phyloP scores from a whole-genome alignment of 179 eudicot species.

The Pouteria campechiana region DNA sequence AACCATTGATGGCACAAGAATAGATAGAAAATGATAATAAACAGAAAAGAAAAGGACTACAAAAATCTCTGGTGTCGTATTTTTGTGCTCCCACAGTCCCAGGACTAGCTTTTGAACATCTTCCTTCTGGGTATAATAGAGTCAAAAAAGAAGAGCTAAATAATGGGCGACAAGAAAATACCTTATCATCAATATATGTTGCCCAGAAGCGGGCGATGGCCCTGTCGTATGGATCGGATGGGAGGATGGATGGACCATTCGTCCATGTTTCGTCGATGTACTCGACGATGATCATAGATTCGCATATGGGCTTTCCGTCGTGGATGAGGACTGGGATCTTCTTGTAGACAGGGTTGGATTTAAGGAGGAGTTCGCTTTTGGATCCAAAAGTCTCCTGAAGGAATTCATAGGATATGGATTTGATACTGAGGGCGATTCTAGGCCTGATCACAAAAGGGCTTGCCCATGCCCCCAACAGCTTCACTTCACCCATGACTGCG shows the following conservation, averaged over 20 bases:
- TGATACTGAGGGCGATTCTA: conserved; percentile 8
- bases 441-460: conserved; percentile 10
- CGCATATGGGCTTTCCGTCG: conserved; percentile 14
- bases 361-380: conserved; percentile 24
- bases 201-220: conserved; percentile 29
- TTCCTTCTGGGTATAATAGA: no score
- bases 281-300: conserved; percentile 20
- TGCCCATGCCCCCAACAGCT: not conserved
- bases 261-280: conserved; percentile 19
- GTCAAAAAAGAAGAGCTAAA: conserved; percentile 27
- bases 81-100: no score
- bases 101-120: no score
- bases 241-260: conserved; percentile 11
- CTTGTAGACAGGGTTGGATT: conserved; percentile 20
- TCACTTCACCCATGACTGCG: no score
- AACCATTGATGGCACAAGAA: no score
- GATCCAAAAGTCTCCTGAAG: conserved; percentile 2
- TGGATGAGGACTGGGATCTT: conserved; percentile 26
- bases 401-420: conserved; percentile 7
- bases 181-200: conserved; percentile 20
- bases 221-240: conserved; percentile 17
- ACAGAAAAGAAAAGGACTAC: no score
- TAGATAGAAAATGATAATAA: no score
- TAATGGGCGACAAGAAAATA: no score
- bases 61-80: no score